phyloP scores from a whole-genome alignment of 2,329 filamentous ascomycete species.

The Fusarium sp. region DNA sequence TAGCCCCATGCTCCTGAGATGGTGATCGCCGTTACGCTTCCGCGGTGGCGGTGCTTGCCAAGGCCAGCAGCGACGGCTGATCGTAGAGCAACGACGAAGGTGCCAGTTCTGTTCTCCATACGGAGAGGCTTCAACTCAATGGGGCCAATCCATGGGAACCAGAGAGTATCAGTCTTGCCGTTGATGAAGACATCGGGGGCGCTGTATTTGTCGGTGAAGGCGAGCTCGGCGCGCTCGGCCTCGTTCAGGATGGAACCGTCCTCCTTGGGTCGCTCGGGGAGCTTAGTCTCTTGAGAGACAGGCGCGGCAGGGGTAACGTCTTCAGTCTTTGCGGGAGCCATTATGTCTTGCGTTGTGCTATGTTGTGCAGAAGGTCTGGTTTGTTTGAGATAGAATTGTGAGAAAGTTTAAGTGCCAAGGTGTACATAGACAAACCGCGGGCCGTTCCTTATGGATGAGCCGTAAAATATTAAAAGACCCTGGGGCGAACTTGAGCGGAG shows the following conservation, averaged over 20 bases:
- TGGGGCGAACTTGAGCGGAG: conserved; percentile 18
- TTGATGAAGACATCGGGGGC: conserved; percentile 48
- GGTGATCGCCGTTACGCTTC: conserved; percentile 41
- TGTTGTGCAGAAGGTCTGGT: conserved; percentile 10
- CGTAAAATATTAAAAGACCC: conserved; percentile 17
- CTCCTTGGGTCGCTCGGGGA: conserved; percentile 24
- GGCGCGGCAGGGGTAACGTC: conserved; percentile 27
- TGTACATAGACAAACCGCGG: not conserved
- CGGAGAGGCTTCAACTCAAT: conserved; percentile 41
- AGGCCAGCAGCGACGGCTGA: conserved; percentile 36
- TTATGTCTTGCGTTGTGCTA: conserved; percentile 1
- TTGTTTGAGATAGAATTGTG: not conserved
- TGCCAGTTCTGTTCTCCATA: conserved; percentile 40
- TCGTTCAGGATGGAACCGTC: conserved; percentile 24
- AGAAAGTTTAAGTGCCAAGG: conserved; percentile 25
- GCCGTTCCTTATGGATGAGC: conserved; percentile 21
- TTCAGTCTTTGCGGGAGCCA: conserved; percentile 31
- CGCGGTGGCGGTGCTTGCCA: conserved; percentile 40
- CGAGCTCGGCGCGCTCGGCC: conserved; percentile 33
- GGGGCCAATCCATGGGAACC: conserved; percentile 44
- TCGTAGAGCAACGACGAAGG: conserved; percentile 38
- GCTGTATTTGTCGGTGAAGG: conserved; percentile 49
- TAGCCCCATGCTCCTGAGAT: conserved; percentile 47
- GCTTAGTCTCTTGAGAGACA: conserved; percentile 21
- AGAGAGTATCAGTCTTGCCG: conserved; percentile 40